Conservation (phyloP, 306 rosid genomes). For the Alnus rubra region DNA sequence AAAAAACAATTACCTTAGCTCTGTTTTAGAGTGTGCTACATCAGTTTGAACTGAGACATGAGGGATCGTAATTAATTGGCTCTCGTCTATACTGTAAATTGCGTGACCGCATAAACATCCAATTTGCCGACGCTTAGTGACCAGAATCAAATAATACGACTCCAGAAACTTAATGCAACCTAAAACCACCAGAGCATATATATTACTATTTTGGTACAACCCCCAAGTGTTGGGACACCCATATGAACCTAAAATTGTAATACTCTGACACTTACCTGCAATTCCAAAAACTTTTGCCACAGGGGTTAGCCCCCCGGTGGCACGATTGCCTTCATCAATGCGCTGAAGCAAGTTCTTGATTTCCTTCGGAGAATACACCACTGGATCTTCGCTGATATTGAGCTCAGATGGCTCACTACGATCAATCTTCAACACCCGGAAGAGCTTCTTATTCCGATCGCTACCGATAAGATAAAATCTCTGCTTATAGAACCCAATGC, state of each 20-base stretch:
- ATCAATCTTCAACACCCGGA: slow-evolving; percentile 85
- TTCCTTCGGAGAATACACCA: slow-evolving; percentile 75
- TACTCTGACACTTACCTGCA: slow-evolving; percentile 57
- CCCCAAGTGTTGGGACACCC: background rate
- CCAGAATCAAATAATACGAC: slow-evolving; percentile 84
- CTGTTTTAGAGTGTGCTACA: slow-evolving; percentile 83
- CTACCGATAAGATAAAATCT: slow-evolving; percentile 82
- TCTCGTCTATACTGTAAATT: slow-evolving; percentile 77
- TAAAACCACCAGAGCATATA: slow-evolving; percentile 23
- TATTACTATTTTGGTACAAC: background rate
- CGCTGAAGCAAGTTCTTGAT: slow-evolving; percentile 82
- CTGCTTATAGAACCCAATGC: slow-evolving; percentile 31
- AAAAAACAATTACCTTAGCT: slow-evolving; percentile 55
- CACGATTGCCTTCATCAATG: slow-evolving; percentile 77
- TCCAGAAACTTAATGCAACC: slow-evolving; percentile 94
- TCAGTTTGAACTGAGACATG: slow-evolving; percentile 83
- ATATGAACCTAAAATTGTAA: background rate
- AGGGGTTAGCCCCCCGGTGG: slow-evolving; percentile 77
- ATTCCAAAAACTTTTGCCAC: slow-evolving; percentile 80
- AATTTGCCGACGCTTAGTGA: slow-evolving; percentile 87
- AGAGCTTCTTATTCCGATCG: slow-evolving; percentile 74
- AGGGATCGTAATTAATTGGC: slow-evolving; percentile 79
- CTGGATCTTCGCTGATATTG: slow-evolving; percentile 82
- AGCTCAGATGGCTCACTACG: slow-evolving; percentile 92
- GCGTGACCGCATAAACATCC: slow-evolving; percentile 92